Evolutionary conservation across 225 moss, liverwort and hornwort genomes (phyloP).

Genomic region (Bryum argenteum): DNA sequence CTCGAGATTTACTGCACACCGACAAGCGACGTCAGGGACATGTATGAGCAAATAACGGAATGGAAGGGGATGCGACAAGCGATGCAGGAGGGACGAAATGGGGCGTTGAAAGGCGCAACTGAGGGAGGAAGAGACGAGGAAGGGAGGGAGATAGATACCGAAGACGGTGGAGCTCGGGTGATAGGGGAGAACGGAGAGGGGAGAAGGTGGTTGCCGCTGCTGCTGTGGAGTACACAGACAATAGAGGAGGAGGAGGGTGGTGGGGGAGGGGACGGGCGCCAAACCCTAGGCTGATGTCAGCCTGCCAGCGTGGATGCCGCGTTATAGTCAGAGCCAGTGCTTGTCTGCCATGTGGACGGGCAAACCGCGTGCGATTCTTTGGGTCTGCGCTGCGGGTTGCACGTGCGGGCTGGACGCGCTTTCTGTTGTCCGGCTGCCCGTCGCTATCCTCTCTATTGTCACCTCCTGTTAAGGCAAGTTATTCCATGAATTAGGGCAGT

Average conservation of each 20-base stretch:
- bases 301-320: background rate
- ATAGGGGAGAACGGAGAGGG: background rate
- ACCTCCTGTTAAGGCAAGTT: too few relatives aligned
- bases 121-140: background rate
- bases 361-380: slow-evolving; percentile 16
- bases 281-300: slow-evolving; percentile 26
- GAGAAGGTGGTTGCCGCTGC: background rate
- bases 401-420: too few relatives aligned
- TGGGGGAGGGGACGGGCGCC: background rate
- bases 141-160: background rate
- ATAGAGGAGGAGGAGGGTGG: background rate
- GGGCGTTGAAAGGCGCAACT: too few relatives aligned
- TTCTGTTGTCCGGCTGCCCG: too few relatives aligned
- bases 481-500: too few relatives aligned
- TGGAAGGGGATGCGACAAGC: background rate
- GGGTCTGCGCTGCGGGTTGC: too few relatives aligned
- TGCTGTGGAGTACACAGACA: background rate
- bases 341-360: background rate
- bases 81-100: background rate
- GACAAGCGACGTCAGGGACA: too few relatives aligned
- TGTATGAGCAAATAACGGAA: too few relatives aligned
- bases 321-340: slow-evolving; percentile 6
- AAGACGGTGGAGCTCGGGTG: background rate
- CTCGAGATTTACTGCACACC: slow-evolving; percentile 25
- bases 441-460: too few relatives aligned